These are phyloP conservation scores for Aspergillus ochraceus DNA, from an alignment of 2,329 filamentous ascomycete species.

Conservation along the genomic window DNA sequence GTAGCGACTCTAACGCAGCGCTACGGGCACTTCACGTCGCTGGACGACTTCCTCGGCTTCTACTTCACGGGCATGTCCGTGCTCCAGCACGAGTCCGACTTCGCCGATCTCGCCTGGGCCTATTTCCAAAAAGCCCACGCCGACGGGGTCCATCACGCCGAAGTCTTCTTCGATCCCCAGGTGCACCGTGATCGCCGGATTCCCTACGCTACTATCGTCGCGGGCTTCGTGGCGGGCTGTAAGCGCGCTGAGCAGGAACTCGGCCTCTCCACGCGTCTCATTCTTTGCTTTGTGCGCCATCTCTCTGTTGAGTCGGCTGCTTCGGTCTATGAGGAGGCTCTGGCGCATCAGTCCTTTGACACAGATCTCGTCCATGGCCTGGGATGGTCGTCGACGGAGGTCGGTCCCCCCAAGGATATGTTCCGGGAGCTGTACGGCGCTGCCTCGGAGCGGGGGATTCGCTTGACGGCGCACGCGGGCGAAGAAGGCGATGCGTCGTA, in stretches of 20 bases:
- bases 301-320: slow-evolving; percentile 61
- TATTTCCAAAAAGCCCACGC: slow-evolving; percentile 67
- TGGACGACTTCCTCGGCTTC: slow-evolving; percentile 76
- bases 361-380: slow-evolving; percentile 61
- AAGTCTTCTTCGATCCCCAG: slow-evolving; percentile 81
- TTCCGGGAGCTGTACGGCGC: slow-evolving; percentile 64
- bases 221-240: slow-evolving; percentile 63
- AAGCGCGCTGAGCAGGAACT: slow-evolving; percentile 61
- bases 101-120: slow-evolving; percentile 68
- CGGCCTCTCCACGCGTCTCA: slow-evolving; percentile 65
- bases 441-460: slow-evolving; percentile 54
- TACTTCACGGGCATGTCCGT: slow-evolving; percentile 77
- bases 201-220: slow-evolving; percentile 62
- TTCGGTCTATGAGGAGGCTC: slow-evolving; percentile 40
- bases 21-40: slow-evolving; percentile 67
- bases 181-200: slow-evolving; percentile 67
- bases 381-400: slow-evolving; percentile 66
- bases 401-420: slow-evolving; percentile 55
- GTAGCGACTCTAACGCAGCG: slow-evolving; percentile 59
- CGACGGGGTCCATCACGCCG: slow-evolving; percentile 69
- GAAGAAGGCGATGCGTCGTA: slow-evolving; percentile 71
- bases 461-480: slow-evolving; percentile 71
- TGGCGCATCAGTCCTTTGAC: slow-evolving; percentile 41
- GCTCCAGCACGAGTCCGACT: slow-evolving; percentile 65
- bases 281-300: slow-evolving; percentile 72